Percentiles rank a stretch among this genome's conserved stretches.
These are phyloP conservation scores for Phytophthora tentaculata DNA, from an alignment of 352 stramenopile species.

Conservation along the genomic window DNA sequence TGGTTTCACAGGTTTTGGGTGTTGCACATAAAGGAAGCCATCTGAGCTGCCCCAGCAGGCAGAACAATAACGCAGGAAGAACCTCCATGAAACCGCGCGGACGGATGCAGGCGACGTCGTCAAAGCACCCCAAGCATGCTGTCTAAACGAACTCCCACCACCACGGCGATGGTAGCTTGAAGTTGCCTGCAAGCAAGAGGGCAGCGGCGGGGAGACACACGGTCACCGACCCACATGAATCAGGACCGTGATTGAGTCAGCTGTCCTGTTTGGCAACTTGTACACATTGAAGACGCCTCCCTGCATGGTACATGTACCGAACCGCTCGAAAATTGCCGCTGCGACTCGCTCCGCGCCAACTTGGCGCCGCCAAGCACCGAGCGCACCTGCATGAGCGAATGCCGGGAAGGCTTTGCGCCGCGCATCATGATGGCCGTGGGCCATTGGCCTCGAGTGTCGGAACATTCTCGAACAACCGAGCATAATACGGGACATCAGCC, in stretches of 20 bases:
- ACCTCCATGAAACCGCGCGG: slow-evolving; percentile 2
- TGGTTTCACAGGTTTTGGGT: slow-evolving; percentile 17
- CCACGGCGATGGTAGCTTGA: slow-evolving; percentile 9
- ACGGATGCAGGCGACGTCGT: not conserved
- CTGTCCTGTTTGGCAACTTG: slow-evolving; percentile 13
- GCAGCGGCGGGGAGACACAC: slow-evolving; percentile 5
- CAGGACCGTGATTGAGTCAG: slow-evolving; percentile 30
- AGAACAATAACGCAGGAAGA: slow-evolving; percentile 17
- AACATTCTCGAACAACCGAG: slow-evolving; percentile 42
- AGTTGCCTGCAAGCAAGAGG: slow-evolving; percentile 19
- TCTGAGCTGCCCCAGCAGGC: slow-evolving; percentile 22
- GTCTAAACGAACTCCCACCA: not conserved
- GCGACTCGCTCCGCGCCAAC: not conserved
- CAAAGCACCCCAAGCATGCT: not conserved
- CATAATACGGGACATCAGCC: slow-evolving; percentile 20
- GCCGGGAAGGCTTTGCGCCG: slow-evolving; percentile 23
- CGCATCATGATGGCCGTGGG: slow-evolving; percentile 3
- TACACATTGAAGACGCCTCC: slow-evolving; percentile 13
- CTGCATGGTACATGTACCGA: not conserved
- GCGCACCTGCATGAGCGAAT: slow-evolving; percentile 30
- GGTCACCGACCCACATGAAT: slow-evolving; percentile 28
- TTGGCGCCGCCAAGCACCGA: not conserved
- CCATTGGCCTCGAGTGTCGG: slow-evolving; percentile 26
- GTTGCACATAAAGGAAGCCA: slow-evolving; percentile 33
- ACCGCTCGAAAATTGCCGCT: slow-evolving; percentile 11